Evolutionary conservation across 2,329 filamentous ascomycete species (phyloP).

Genomic region (Xylariaceae sp.): DNA sequence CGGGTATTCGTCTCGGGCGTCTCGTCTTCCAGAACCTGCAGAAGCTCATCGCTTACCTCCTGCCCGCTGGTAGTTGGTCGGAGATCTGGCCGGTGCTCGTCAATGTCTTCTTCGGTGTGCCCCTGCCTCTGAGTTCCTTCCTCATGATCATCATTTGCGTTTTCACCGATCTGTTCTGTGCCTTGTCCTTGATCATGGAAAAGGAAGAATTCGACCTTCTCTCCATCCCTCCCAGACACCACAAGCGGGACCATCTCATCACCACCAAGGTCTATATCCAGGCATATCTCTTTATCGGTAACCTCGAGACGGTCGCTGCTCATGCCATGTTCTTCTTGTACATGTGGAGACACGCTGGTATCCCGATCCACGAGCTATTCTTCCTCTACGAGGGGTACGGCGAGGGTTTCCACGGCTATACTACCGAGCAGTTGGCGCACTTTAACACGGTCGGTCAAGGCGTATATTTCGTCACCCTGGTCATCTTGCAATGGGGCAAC

Average conservation of each 20-base stretch:
- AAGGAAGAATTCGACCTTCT: slow-evolving; percentile 1
- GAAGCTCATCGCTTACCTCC: slow-evolving; percentile 1
- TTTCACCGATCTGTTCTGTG: background rate
- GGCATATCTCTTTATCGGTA: background rate
- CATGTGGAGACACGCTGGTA: background rate
- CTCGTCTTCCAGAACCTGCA: slow-evolving; percentile 1
- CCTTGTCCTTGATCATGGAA: background rate
- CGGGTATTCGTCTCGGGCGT: background rate
- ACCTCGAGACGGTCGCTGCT: background rate
- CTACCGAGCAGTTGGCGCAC: background rate
- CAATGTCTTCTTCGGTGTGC: background rate
- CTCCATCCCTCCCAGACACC: background rate
- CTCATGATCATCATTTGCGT: slow-evolving; percentile 2
- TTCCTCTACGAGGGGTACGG: background rate
- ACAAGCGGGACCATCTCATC: background rate
- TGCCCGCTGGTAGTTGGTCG: background rate
- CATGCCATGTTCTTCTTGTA: slow-evolving; percentile 1
- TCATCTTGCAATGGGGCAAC: background rate
- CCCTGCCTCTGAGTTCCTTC: background rate
- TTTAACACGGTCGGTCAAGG: background rate
- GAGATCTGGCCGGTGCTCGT: background rate
- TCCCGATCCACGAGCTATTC: background rate
- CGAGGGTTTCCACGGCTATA: background rate
- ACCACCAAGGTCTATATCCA: background rate
- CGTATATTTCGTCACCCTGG: background rate